Evolutionary conservation across 2,329 filamentous ascomycete genomes (phyloP).

Genomic region (Amauroascus niger): DNA sequence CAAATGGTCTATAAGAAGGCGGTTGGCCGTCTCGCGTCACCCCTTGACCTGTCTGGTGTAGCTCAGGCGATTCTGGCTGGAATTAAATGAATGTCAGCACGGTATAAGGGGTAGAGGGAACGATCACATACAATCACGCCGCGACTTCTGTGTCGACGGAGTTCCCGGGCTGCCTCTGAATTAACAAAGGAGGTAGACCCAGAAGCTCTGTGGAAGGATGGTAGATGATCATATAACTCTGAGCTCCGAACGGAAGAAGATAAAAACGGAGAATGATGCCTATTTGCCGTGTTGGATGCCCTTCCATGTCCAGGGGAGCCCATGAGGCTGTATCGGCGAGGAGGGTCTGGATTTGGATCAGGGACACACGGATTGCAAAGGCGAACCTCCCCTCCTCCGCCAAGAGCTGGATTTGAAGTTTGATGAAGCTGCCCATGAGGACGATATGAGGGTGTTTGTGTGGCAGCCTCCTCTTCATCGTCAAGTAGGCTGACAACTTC

Average conservation of each 20-base stretch:
- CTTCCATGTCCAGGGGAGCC: neutral
- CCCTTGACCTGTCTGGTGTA: conserved; percentile 5
- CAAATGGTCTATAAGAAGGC: conserved; percentile 16
- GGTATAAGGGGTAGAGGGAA: neutral
- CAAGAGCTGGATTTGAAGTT: conserved; percentile 42
- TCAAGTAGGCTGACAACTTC: conserved; percentile 41
- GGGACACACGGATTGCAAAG: conserved; percentile 66
- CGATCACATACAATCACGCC: conserved; percentile 17
- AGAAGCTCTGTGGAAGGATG: conserved; percentile 19
- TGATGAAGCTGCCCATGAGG: conserved; percentile 12
- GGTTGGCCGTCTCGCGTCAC: conserved; percentile 10
- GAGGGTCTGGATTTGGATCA: conserved; percentile 54
- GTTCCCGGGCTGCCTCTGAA: conserved; percentile 13
- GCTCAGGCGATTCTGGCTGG: conserved; percentile 11
- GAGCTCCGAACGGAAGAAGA: neutral
- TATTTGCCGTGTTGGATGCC: neutral
- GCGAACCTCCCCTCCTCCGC: conserved; percentile 58
- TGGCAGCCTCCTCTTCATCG: conserved; percentile 23
- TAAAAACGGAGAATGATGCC: neutral
- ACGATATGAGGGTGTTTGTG: neutral
- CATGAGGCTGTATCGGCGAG: conserved; percentile 27
- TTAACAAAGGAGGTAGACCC: conserved; percentile 4
- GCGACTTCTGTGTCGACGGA: conserved; percentile 16
- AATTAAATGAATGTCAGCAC: conserved; percentile 5
- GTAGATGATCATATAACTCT: conserved; percentile 1